These are phyloP conservation scores for Neoascochyta sp. DNA, from an alignment of 2,329 filamentous ascomycete species.

Conservation along the genomic window DNA sequence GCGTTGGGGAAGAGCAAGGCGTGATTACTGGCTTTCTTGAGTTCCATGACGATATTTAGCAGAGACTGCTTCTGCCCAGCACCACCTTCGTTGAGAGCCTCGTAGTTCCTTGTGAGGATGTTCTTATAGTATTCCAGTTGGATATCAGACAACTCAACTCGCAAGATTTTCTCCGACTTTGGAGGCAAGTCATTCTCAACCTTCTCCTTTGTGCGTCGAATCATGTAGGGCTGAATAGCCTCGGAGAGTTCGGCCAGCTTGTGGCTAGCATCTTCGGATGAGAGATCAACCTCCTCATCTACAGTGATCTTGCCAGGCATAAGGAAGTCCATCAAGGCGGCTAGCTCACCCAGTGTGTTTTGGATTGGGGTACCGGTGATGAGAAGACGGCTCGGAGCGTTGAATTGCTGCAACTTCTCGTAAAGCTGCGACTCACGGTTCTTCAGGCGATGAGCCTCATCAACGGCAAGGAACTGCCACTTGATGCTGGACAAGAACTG, in stretches of 20 bases:
- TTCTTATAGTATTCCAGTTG: conserved; percentile 99
- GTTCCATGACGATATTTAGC: conserved; percentile 98
- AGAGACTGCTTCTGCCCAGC: conserved; percentile 91
- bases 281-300: conserved; percentile 85
- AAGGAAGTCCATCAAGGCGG: conserved; percentile 89
- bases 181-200: conserved; percentile 95
- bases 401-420: conserved; percentile 77
- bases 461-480: conserved; percentile 95
- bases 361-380: conserved; percentile 98
- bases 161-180: conserved; percentile 98
- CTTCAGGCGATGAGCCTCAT: conserved; percentile 95
- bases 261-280: conserved; percentile 73
- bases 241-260: conserved; percentile 84
- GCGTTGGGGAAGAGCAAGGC: conserved; percentile 96
- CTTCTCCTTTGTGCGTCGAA: conserved; percentile 93
- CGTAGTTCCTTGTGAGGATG: conserved; percentile 93
- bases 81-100: conserved; percentile 84
- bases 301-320: conserved; percentile 93
- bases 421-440: conserved; percentile 95
- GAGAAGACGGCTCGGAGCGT: conserved; percentile 79
- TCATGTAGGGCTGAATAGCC: conserved; percentile 87
- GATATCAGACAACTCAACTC: conserved; percentile 92
- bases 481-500: conserved; percentile 84
- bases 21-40: conserved; percentile 99
- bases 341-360: conserved; percentile 90